A percentile compares a stretch with the other conserved stretches of the same genome.
Evolutionary conservation across 2,329 filamentous ascomycete species (phyloP).

Genomic region (Calonectria hongkongensis): DNA sequence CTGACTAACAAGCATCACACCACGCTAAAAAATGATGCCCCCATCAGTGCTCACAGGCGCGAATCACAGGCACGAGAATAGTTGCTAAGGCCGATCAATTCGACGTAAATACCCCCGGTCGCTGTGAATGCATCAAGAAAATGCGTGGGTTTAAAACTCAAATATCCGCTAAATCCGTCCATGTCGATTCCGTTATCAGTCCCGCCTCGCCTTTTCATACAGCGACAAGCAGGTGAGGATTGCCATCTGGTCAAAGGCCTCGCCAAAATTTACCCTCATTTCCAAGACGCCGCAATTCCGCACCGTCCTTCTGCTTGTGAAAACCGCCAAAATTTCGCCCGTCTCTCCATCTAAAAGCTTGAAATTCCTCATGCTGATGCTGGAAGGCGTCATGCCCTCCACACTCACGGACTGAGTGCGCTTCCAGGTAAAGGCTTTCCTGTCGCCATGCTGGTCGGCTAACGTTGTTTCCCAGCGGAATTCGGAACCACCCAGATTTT

Average conservation of each 20-base stretch:
- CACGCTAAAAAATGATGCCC: neutral
- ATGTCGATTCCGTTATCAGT: neutral
- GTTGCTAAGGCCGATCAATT: neutral
- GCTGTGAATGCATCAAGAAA: neutral
- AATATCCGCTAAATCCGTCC: conserved; percentile 16
- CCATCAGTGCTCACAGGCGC: neutral
- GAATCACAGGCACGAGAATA: conserved; percentile 6
- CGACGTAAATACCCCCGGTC: neutral
- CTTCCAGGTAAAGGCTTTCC: conserved; percentile 42
- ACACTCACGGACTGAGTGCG: conserved; percentile 38
- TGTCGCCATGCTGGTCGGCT: conserved; percentile 24
- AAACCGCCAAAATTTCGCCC: conserved; percentile 41
- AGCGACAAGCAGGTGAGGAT: conserved; percentile 42
- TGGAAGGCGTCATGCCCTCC: conserved; percentile 25
- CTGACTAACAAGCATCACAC: neutral
- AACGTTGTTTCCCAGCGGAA: conserved; percentile 31
- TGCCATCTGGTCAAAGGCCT: conserved; percentile 44
- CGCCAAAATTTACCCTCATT: conserved; percentile 41
- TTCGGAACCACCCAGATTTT: conserved; percentile 31
- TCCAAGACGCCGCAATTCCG: conserved; percentile 41
- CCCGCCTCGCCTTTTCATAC: conserved; percentile 42
- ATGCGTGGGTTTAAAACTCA: conserved; percentile 15
- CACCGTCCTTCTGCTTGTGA: conserved; percentile 34
- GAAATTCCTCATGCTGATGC: conserved; percentile 31
- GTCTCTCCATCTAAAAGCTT: conserved; percentile 42